Base-by-base conservation (phyloP, 257 asterid species). In the Haberlea rhodopensis region DNA sequence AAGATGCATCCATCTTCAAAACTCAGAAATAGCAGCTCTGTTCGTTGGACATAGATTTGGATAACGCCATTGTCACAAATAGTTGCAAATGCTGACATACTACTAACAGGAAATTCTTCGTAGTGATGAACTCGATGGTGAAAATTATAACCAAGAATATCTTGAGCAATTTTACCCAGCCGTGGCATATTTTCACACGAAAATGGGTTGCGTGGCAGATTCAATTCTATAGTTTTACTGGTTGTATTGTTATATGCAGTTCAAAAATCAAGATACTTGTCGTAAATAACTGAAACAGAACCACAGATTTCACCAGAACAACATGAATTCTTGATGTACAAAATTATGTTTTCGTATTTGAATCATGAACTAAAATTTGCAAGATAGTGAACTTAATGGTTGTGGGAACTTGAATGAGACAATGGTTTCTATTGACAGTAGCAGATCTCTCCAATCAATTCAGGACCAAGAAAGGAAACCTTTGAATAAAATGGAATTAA, bases 1-100 rank as follows among this genome's bases (percentile, higher is more conserved):
- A 85, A 79, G 79, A 92, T 89, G 97, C 99, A 92, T 65, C 80
- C 86, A 8, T 72, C 97, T 26, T 77, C 97, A 16, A 83, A 75
- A 75, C 91, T 94, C 16, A 62, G 66, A 18, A 79, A 88, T 57
- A 90, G 92, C 25, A 76, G 75, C 22, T 62, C 40, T 15, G 89
- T 88, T 23, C 90, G 99, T 74, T 94, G 79, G 97, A 87, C 65
- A 68, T 82, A 20, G 87, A 88, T 62, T 78, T 89, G 0, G 73
- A 79, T 79, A 88, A 80, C 77, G 66, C 62, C 24, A 8, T 86
- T 61, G 80, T 86, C 71, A 94, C 97, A 24, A 84, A 76, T 70
- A 60, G 60, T 27, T 94, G 99, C 81, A 85, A 84, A 73, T 94
- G 99, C 67, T 62, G 96, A 78, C 10, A 24, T 24, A 82, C 70